phyloP scores from a whole-genome alignment of 1,284 basidiomycete species.

The Trametes versicolor region DNA sequence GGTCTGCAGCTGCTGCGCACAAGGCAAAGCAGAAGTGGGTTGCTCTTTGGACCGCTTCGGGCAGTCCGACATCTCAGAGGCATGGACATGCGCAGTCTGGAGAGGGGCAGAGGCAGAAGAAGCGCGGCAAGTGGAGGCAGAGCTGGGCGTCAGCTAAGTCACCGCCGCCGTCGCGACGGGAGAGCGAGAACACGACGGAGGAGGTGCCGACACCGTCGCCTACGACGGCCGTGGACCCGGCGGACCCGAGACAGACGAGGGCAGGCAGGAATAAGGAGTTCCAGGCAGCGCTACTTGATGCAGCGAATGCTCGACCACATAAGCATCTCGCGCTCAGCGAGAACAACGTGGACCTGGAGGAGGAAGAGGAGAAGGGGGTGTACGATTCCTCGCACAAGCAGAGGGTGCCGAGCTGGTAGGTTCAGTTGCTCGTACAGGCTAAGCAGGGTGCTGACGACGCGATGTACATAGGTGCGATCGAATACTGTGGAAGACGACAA shows the following conservation, averaged over 20 bases:
- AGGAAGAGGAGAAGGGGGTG: slow-evolving; percentile 62
- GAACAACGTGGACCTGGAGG: slow-evolving; percentile 49
- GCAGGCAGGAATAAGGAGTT: slow-evolving; percentile 28
- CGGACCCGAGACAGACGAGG: slow-evolving; percentile 27
- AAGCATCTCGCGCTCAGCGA: slow-evolving; percentile 42
- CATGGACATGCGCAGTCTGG: not conserved
- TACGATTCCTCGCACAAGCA: slow-evolving; percentile 84
- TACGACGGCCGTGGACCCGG: slow-evolving; percentile 18
- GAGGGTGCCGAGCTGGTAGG: slow-evolving; percentile 84
- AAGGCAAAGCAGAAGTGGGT: slow-evolving; percentile 71
- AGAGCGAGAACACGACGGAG: slow-evolving; percentile 16
- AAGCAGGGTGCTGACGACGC: slow-evolving; percentile 7
- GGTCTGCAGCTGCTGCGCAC: slow-evolving; percentile 56
- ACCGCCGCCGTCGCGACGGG: slow-evolving; percentile 20
- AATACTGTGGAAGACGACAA: slow-evolving; percentile 80
- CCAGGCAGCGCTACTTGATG: slow-evolving; percentile 30
- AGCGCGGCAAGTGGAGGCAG: slow-evolving; percentile 28
- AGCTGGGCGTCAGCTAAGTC: slow-evolving; percentile 31
- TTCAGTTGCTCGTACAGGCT: slow-evolving; percentile 9
- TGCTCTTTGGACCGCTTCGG: slow-evolving; percentile 17
- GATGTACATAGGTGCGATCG: slow-evolving; percentile 73
- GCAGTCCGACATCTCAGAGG: slow-evolving; percentile 18
- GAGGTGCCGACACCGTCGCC: slow-evolving; percentile 11
- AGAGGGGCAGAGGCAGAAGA: slow-evolving; percentile 12
- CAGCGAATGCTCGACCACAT: slow-evolving; percentile 28